These are phyloP conservation scores for Arthrobotrys pseudoclavata DNA, from an alignment of 2,329 filamentous ascomycete genomes.

Conservation along the genomic window DNA sequence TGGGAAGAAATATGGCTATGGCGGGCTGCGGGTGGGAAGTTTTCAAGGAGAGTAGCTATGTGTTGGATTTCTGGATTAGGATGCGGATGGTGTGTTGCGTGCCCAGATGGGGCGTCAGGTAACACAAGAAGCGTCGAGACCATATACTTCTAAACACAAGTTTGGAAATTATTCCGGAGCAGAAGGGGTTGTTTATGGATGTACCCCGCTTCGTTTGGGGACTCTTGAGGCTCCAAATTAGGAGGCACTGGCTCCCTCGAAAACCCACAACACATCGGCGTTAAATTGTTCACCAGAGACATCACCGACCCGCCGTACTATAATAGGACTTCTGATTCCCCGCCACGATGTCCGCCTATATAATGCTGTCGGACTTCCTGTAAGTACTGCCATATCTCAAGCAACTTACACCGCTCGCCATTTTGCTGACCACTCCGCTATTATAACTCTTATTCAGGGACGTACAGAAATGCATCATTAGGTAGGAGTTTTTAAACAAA, in stretches of 20 bases:
- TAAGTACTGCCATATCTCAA: neutral
- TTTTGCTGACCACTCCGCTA: neutral
- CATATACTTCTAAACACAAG: slow-evolving; percentile 4
- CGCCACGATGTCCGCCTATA: neutral
- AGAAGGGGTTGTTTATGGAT: slow-evolving; percentile 14
- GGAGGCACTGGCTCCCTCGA: neutral
- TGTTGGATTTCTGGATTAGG: slow-evolving; percentile 7
- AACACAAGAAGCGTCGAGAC: no score
- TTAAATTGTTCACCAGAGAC: neutral
- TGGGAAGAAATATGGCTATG: neutral
- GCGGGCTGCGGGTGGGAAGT: neutral
- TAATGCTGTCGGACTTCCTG: neutral
- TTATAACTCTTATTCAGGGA: neutral
- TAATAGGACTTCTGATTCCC: neutral
- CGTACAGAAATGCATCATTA: neutral
- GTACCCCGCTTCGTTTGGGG: neutral
- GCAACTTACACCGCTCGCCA: neutral
- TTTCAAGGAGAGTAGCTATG: neutral
- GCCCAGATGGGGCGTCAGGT: no score
- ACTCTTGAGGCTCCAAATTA: neutral
- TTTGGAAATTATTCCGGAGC: slow-evolving; percentile 5
- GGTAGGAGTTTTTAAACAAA: no score
- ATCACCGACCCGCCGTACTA: neutral
- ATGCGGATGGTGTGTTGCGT: neutral
- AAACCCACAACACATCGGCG: neutral